These are phyloP conservation scores for Teratosphaeria epicoccoides DNA, from an alignment of 2,329 filamentous ascomycete species.

Conservation along the genomic window DNA sequence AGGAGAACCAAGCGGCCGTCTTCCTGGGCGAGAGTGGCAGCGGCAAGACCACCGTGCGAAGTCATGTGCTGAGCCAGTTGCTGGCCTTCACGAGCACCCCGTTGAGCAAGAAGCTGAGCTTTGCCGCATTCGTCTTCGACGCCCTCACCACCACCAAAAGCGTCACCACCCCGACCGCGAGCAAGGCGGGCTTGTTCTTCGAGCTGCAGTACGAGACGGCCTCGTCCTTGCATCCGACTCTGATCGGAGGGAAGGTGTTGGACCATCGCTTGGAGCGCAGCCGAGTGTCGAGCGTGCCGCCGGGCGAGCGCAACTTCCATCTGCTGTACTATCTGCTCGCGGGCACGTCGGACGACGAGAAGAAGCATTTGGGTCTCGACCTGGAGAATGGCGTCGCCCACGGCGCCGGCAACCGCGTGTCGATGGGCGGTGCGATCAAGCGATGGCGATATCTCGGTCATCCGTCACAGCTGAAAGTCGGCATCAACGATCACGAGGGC, in stretches of 20 bases:
- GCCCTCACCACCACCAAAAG: constrained; percentile 95
- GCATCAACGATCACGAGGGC: constrained; percentile 88
- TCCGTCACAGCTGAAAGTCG: constrained; percentile 91
- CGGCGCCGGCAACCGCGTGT: constrained; percentile 45
- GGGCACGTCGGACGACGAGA: constrained; percentile 83
- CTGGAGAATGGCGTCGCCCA: constrained; percentile 34
- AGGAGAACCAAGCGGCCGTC: constrained; percentile 84
- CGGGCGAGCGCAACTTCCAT: constrained; percentile 93
- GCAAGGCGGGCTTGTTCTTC: constrained; percentile 89
- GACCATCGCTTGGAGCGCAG: constrained; percentile 89
- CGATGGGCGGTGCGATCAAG: constrained; percentile 51
- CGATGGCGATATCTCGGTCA: constrained; percentile 95
- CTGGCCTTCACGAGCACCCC: constrained; percentile 87
- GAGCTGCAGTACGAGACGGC: constrained; percentile 95
- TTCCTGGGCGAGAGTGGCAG: constrained; percentile 96
- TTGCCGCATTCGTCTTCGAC: constrained; percentile 92
- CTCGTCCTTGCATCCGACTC: constrained; percentile 68
- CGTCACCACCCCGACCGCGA: constrained; percentile 86
- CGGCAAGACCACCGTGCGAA: constrained; percentile 88
- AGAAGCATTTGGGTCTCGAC: constrained; percentile 66
- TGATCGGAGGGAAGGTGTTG: constrained; percentile 88
- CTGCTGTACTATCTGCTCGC: constrained; percentile 90
- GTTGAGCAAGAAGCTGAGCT: constrained; percentile 82
- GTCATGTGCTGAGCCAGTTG: constrained; percentile 75
- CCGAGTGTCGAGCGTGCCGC: constrained; percentile 81